These are phyloP conservation scores for Exophiala dermatitidis DNA, from an alignment of 2,329 filamentous ascomycete genomes.

Conservation along the genomic window DNA sequence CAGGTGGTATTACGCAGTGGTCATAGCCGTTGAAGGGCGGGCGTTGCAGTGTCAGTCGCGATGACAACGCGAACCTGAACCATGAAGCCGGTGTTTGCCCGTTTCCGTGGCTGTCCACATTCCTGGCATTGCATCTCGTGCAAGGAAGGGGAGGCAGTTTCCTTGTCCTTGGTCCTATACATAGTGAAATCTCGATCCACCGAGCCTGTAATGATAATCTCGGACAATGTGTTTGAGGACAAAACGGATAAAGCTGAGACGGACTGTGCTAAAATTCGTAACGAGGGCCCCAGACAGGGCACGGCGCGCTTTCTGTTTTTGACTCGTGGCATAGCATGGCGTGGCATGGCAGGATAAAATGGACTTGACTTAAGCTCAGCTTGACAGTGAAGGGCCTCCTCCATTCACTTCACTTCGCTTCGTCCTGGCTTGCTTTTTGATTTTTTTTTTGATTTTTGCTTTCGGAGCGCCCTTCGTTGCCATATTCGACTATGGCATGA, in stretches of 20 bases:
- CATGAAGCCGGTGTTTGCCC: not conserved
- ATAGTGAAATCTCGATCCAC: conserved; percentile 6
- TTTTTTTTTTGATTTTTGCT: not conserved
- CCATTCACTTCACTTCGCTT: not conserved
- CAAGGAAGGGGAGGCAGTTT: not conserved
- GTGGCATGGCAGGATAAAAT: not conserved
- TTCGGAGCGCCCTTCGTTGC: not conserved
- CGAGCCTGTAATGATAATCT: not conserved
- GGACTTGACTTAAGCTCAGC: not conserved
- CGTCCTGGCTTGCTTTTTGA: not conserved
- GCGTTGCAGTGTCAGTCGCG: not conserved
- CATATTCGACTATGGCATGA: not conserved
- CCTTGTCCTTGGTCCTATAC: conserved; percentile 1
- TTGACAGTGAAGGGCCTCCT: not conserved
- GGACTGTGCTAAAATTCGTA: not conserved
- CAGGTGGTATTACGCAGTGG: not conserved
- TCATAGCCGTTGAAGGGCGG: not conserved
- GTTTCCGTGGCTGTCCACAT: conserved; percentile 8
- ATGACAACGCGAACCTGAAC: not conserved
- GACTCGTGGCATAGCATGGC: not conserved
- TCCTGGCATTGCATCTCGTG: not conserved
- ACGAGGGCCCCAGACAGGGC: not conserved
- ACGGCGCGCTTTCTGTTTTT: not conserved
- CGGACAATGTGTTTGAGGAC: not conserved
- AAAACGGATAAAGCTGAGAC: not conserved